Percentiles rank a stretch among this genome's conserved stretches.
Evolutionary conservation across 2,329 filamentous ascomycete genomes (phyloP).

Genomic region (Orbilia blumenaviensis): DNA sequence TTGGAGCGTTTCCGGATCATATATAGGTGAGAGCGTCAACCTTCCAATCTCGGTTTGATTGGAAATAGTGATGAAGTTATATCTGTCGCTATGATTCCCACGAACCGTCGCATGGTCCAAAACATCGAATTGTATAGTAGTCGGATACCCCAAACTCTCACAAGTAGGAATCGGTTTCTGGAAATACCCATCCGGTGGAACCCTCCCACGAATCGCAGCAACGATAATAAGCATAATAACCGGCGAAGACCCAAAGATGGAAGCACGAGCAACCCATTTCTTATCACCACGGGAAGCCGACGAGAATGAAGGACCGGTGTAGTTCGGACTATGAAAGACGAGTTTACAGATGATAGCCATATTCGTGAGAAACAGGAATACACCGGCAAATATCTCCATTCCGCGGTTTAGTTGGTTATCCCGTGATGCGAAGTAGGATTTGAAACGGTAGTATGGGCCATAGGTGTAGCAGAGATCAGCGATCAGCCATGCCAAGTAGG

Average conservation of each 20-base stretch:
- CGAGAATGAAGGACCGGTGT: slow-evolving; percentile 36
- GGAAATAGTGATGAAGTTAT: slow-evolving; percentile 31
- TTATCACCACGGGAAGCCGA: slow-evolving; percentile 46
- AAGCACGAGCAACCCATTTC: slow-evolving; percentile 46
- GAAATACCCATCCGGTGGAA: background rate
- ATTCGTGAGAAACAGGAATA: slow-evolving; percentile 50
- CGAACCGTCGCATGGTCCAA: slow-evolving; percentile 37
- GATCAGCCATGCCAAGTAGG: slow-evolving; percentile 46
- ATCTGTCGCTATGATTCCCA: slow-evolving; percentile 25
- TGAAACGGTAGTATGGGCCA: slow-evolving; percentile 46
- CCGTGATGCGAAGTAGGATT: slow-evolving; percentile 34
- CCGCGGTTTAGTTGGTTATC: slow-evolving; percentile 37
- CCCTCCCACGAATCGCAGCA: slow-evolving; percentile 33
- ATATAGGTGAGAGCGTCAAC: slow-evolving; percentile 22
- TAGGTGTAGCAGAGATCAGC: slow-evolving; percentile 49
- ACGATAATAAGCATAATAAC: slow-evolving; percentile 51
- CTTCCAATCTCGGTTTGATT: slow-evolving; percentile 16
- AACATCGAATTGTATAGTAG: slow-evolving; percentile 40
- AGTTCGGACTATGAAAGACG: slow-evolving; percentile 39
- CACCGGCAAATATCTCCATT: slow-evolving; percentile 51
- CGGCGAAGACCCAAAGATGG: slow-evolving; percentile 37
- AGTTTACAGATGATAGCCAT: slow-evolving; percentile 49
- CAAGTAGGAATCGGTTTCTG: slow-evolving; percentile 29
- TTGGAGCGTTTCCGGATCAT: slow-evolving; percentile 37
- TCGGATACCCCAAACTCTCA: slow-evolving; percentile 37